Conservation (phyloP, 768 basidiomycete genomes). For the Termitomyces sp. region DNA sequence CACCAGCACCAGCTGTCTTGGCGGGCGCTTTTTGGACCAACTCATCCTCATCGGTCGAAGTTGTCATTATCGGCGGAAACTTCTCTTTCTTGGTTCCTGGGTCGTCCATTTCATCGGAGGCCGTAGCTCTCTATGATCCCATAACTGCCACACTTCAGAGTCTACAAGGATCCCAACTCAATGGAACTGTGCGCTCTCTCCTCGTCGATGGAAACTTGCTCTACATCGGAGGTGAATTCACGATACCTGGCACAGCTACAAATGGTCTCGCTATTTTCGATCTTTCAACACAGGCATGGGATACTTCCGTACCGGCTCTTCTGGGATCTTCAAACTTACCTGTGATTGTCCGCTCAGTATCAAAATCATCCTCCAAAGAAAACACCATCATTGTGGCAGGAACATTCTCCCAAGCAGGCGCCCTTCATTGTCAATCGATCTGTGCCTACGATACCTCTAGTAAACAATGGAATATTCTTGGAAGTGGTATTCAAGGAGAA, state of each 20-base stretch:
- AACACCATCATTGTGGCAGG: conserved; percentile 78
- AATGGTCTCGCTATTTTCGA: conserved; percentile 82
- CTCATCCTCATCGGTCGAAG: conserved; percentile 50
- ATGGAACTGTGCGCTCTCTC: conserved; percentile 74
- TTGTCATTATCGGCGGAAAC: conserved; percentile 85
- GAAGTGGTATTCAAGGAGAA: conserved; percentile 77
- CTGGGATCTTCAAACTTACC: conserved; percentile 45
- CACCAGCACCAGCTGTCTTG: conserved; percentile 75
- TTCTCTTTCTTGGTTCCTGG: conserved; percentile 56
- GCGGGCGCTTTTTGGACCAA: conserved; percentile 91
- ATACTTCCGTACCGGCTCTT: conserved; percentile 52
- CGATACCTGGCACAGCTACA: conserved; percentile 44
- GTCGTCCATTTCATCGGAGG: conserved; percentile 37
- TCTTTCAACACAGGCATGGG: conserved; percentile 59
- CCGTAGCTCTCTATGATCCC: conserved; percentile 69
- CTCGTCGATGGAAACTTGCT: conserved; percentile 64
- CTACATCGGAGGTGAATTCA: conserved; percentile 85
- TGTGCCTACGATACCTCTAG: conserved; percentile 65
- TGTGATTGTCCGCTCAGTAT: conserved; percentile 70
- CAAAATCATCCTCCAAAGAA: conserved; percentile 50
- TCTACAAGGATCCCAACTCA: conserved; percentile 55
- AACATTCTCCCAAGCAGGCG: conserved; percentile 78
- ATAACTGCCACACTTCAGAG: conserved; percentile 40
- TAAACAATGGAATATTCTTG: conserved; percentile 80
- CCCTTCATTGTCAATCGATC: conserved; percentile 66